phyloP scores from a whole-genome alignment of 2,329 filamentous ascomycete genomes.

The Xylaria sp. region DNA sequence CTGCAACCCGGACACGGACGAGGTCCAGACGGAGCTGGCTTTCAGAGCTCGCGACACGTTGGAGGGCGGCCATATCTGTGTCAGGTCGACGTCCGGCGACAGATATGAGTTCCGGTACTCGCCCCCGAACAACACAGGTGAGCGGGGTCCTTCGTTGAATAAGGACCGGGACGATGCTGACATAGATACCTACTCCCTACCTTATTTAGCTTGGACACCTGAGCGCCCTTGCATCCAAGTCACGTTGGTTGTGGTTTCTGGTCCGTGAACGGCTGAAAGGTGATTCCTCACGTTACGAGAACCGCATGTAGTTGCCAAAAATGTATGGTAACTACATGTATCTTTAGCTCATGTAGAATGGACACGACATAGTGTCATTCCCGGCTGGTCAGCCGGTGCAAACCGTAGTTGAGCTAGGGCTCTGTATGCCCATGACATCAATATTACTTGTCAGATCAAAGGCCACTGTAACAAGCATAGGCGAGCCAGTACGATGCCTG shows the following conservation, averaged over 20 bases:
- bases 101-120: conserved; percentile 48
- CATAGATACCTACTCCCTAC: too few relatives aligned
- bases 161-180: neutral
- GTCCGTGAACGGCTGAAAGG: neutral
- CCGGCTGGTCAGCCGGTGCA: too few relatives aligned
- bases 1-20: conserved; percentile 46
- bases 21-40: conserved; percentile 41
- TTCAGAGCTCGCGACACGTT: conserved; percentile 38
- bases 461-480: neutral
- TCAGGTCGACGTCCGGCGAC: conserved; percentile 40
- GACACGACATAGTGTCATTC: too few relatives aligned
- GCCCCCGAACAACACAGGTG: conserved; percentile 43
- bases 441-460: neutral
- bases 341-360: too few relatives aligned
- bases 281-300: too few relatives aligned
- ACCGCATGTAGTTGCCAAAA: too few relatives aligned
- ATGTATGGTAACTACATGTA: neutral
- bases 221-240: conserved; percentile 23
- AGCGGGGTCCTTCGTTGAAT: neutral
- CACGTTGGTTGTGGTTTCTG: conserved; percentile 14
- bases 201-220: conserved; percentile 20
- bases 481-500: neutral
- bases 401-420: too few relatives aligned
- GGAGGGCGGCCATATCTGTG: conserved; percentile 44
- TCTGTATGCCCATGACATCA: neutral